Conservation (phyloP, 31 red algal species). For the Porphyra umbilicalis region DNA sequence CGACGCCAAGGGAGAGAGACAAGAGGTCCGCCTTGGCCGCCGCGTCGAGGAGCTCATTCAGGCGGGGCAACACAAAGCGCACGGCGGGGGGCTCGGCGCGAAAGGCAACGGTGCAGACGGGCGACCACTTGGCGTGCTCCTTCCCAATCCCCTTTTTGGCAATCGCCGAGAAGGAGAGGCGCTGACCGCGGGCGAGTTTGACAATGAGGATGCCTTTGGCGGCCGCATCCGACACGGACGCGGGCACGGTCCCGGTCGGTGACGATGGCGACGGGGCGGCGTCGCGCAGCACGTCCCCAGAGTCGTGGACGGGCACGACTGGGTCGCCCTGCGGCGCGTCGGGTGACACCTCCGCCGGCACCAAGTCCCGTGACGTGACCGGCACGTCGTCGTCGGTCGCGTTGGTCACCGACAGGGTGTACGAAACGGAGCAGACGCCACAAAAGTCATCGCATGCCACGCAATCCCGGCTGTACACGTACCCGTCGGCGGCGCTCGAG, state of each 20-base stretch:
- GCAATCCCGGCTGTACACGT: conserved; percentile 60
- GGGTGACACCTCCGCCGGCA: conserved; percentile 4
- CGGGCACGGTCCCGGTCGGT: background rate
- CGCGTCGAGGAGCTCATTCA: conserved; percentile 48
- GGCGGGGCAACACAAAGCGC: conserved; percentile 34
- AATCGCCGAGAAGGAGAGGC: conserved; percentile 41
- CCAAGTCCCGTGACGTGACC: conserved; percentile 41
- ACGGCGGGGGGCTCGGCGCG: conserved; percentile 71
- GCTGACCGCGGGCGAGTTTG: conserved; percentile 63
- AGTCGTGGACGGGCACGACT: conserved; percentile 57
- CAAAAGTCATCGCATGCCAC: conserved; percentile 64
- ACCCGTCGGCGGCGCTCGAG: conserved; percentile 39
- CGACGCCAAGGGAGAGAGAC: conserved; percentile 32
- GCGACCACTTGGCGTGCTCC: conserved; percentile 97
- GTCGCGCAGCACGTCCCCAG: conserved; percentile 14
- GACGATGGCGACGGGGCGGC: background rate
- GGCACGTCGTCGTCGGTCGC: background rate
- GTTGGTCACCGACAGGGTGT: conserved; percentile 22
- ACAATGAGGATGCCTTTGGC: conserved; percentile 70
- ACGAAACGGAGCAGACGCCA: conserved; percentile 41
- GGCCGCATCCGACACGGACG: background rate
- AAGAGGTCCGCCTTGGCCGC: conserved; percentile 50
- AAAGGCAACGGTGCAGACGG: conserved; percentile 78
- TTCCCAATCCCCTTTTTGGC: conserved; percentile 91
- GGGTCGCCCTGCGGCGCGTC: conserved; percentile 10